A percentile compares a stretch with the other conserved stretches of the same genome.
phyloP scores from a whole-genome alignment of 257 asterid species.

The Nicotiana otophora region DNA sequence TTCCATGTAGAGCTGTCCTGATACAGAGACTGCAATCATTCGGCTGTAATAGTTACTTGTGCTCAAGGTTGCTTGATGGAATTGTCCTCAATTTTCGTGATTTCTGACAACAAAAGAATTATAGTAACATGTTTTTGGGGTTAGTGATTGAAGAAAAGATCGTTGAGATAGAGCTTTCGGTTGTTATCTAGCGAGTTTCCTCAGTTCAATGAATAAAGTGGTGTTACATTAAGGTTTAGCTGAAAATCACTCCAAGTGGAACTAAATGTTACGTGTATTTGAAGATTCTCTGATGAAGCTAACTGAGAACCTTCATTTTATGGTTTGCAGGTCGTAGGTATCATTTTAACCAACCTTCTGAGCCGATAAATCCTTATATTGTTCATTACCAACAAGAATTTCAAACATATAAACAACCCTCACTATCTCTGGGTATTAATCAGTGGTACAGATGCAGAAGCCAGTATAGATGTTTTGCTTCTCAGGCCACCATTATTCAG shows the following conservation, averaged over 20 bases:
- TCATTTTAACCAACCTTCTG: constrained; percentile 12
- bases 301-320: constrained; percentile 4
- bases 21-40: background rate
- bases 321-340: constrained; percentile 31
- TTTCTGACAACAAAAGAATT: background rate
- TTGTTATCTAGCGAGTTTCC: background rate
- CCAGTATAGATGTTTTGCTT: constrained; percentile 42
- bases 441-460: constrained; percentile 22
- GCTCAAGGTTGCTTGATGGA: background rate
- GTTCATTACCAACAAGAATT: constrained; percentile 14
- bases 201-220: background rate
- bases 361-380: constrained; percentile 21
- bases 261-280: background rate
- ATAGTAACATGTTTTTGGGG: background rate
- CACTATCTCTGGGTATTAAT: constrained; percentile 17
- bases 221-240: background rate
- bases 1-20: background rate
- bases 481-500: constrained; percentile 37
- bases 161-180: background rate
- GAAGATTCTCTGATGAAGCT: background rate
- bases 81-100: background rate
- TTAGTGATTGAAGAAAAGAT: background rate
- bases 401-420: background rate
- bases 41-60: background rate
- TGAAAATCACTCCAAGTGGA: background rate